Base-by-base conservation (phyloP, 2,329 filamentous ascomycete species). In the Colletotrichum euphorbiae region DNA sequence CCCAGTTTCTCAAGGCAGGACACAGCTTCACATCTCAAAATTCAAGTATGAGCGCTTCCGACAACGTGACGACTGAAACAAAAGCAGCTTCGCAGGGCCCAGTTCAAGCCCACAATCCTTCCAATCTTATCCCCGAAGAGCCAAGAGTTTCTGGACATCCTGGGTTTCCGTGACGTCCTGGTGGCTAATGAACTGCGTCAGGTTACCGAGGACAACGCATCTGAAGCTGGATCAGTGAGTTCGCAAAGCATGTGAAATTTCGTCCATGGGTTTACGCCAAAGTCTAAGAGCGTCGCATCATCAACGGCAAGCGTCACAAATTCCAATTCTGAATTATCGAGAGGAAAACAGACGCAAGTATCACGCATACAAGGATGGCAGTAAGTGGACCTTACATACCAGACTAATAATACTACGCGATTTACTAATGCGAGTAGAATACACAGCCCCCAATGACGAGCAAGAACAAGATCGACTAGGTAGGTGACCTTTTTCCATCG, bases 281-380 rank as follows among this genome's bases (percentile, higher is more conserved):
- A 17, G 3, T 45, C 12, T n/a, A 17, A 50, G 46, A 50, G 19
- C 21, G 21, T 50, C 46, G 46, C 46, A 50, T 50, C 46, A 28
- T 50, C 46, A 50, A 50, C 46, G 0, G 73, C 72, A 0, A 78
- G 76, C 11, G 68, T 79, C 15, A 72, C 71, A 13, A 78, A 77
- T 1, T 81, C 78, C 55, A 79, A 79, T 66, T 21, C 63, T 60
- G 11, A 38, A 31, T 28, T 61, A 56, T 5, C 38, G 63, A 19
- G 28, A 38, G 2, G 59, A 62, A 36, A 52, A 52, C n/a, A 45
- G 59, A 21, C 21, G 21, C 21, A 21, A 3, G 21, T 21, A 21
- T 21, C 21, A 21, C 21, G 21, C 21, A 21, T 62, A 62, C 48
- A 62, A 62, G 15, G 59, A 62, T 11, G 59, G 59, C 36, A 62